Evolutionary conservation across 1,284 basidiomycete species (phyloP), one percentile per base, ranked within the genome.

Genomic region (Termitomyces sp.): DNA sequence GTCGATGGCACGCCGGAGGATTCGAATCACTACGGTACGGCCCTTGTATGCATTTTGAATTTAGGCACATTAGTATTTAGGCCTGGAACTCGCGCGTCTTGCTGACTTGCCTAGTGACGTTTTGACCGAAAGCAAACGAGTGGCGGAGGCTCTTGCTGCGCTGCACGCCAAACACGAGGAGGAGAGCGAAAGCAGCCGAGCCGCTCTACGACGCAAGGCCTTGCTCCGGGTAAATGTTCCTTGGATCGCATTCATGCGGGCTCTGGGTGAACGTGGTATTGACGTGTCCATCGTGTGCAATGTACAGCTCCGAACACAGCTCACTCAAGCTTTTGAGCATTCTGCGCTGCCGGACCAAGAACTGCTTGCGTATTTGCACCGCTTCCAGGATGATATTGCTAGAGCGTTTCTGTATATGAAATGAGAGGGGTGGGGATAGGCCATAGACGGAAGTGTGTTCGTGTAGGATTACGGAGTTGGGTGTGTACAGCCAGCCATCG

Each of bases 11-110:
- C 75, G 0, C 76, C 81, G 0, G 79, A 84, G 43, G 75, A 80
- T 40, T 65, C 75, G 24, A 75, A 75, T 13, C 85, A 88, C 65
- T 91, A 92, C 62, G 88, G 88, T 87, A 54, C 28, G 68, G 21
- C 19, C 17, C 17, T 17, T 34, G 19, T 26, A 34, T 15, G 2
- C 30, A 12, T 28, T 0, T n/a, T 45, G 15, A 34, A 26, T 24
- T 24, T 9, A 26, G 30, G 6, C 21, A 42, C 12, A 42, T 33
- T 13, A 19, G 33, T 34, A 36, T 36, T 19, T 47, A 79, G 93
- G 94, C 1, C 73, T 97, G 9, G 89, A 94, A 61, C 79, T 95
- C 24, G 92, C 93, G 13, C 81, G 82, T 45, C 78, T 94, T 1
- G 92, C 91, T 0, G 88, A 93, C 64, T 74, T 97, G 0, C 93